Percentiles rank a stretch among this genome's conserved stretches.
These are phyloP conservation scores for Lentinus tigrinus DNA, from an alignment of 768 basidiomycete genomes.

Conservation along the genomic window DNA sequence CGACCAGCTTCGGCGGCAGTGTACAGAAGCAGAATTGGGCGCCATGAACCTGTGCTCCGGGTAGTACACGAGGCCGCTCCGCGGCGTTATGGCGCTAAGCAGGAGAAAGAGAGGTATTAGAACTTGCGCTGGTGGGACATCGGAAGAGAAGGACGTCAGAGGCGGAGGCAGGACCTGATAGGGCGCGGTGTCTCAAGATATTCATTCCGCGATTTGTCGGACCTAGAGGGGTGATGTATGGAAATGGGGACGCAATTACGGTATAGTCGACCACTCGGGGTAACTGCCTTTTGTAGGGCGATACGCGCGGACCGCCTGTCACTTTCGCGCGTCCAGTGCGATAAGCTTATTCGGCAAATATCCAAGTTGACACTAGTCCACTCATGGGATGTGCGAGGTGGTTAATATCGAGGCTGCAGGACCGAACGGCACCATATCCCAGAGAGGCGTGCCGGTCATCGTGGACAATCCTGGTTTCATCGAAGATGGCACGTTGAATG, in stretches of 20 bases:
- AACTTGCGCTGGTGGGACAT: neutral
- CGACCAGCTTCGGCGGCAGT: neutral
- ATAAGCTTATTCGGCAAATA: neutral
- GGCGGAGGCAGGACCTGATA: neutral
- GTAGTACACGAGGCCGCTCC: neutral
- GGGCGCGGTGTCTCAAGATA: neutral
- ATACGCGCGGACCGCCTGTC: neutral
- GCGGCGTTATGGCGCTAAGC: neutral
- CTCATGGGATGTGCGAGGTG: neutral
- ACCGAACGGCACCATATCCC: neutral
- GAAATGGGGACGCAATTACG: neutral
- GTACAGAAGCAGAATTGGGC: neutral
- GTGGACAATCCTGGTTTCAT: neutral
- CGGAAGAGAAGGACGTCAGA: neutral
- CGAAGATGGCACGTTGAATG: neutral
- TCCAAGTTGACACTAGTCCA: neutral
- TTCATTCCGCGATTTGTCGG: neutral
- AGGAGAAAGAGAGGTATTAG: neutral
- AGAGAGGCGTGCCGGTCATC: neutral
- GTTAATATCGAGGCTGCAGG: neutral
- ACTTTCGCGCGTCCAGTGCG: neutral
- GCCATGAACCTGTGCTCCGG: neutral
- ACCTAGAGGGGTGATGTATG: neutral
- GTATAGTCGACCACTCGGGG: neutral
- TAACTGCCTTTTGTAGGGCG: neutral